Evolutionary conservation across 2,329 filamentous ascomycete species (phyloP), one percentile per base, ranked within the genome.

Genomic region (Zelopaecilomyces penicillatus): DNA sequence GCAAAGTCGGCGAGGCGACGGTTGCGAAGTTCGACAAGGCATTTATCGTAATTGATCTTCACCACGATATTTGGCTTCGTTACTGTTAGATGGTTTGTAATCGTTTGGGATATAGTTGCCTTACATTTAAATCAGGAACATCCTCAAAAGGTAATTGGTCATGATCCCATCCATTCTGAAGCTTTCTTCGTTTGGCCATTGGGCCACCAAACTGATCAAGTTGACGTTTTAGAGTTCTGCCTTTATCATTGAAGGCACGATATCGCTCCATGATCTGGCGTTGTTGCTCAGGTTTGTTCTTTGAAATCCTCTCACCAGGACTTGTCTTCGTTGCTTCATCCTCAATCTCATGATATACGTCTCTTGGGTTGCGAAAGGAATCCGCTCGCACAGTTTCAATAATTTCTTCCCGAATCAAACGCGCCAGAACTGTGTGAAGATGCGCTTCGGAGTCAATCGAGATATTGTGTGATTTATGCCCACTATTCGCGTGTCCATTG

Each of bases 41-140:
- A 87, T 62, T 91, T 94, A 45, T 90, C 84, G 57, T 87, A 83
- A 59, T 95, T 96, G 44, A 96, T 72, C 29, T 83, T 80, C 40
- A 97, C 71, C 32, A 90, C 74, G 51, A 89, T 71, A 46, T 85
- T 77, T 41, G 80, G 76, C 82, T 94, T 58, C 36, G 37, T 29
- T 42, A 19, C 54, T 64, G 54, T 67, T 59, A 51, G 39, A 48
- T 11, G n/a, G 36, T 27, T 6, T n/a, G 11, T 27, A 10, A 28
- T 19, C n/a, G 5, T 9, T 8, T n/a, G 9, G 26, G 10, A 30
- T 12, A 4, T 39, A 6, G 30, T 5, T 39, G 11, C 65, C 76
- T 62, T 56, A 82, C 78, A 53, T 80, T 75, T 36, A 80, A 63
- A n/a, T 64, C 65, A 11, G 66, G 66, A 27, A 67, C 63, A 44